Evolutionary conservation across 2,329 filamentous ascomycete species (phyloP).

Genomic region (Pseudogymnoascus sp.): DNA sequence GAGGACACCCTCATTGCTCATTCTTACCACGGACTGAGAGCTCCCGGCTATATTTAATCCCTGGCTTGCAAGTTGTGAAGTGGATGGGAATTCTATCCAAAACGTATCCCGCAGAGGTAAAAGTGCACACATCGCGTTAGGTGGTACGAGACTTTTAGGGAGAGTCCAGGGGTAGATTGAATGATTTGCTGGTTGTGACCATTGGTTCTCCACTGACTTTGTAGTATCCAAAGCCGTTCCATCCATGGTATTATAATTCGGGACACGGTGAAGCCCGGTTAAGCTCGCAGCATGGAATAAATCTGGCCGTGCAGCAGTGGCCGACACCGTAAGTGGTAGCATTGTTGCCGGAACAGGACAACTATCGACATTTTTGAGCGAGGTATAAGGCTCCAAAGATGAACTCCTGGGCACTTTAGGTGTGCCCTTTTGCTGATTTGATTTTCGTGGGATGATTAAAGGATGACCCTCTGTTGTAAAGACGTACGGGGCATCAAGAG

Average conservation of each 20-base stretch:
- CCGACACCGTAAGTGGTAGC: slow-evolving; percentile 64
- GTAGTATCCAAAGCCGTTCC: slow-evolving; percentile 42
- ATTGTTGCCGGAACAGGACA: slow-evolving; percentile 57
- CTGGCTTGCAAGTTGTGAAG: slow-evolving; percentile 24
- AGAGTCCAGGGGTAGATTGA: slow-evolving; percentile 92
- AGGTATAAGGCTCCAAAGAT: slow-evolving; percentile 32
- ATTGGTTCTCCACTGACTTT: slow-evolving; percentile 31
- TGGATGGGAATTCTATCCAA: slow-evolving; percentile 52
- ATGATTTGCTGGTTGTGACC: slow-evolving; percentile 54
- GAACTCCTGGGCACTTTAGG: slow-evolving; percentile 32
- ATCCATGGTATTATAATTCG: slow-evolving; percentile 46
- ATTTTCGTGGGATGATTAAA: slow-evolving; percentile 62
- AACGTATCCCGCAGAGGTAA: slow-evolving; percentile 65
- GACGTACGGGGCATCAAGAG: slow-evolving; percentile 75
- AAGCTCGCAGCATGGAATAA: slow-evolving; percentile 84
- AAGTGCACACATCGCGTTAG: slow-evolving; percentile 65
- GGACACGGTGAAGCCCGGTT: slow-evolving; percentile 70
- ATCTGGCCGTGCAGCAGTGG: slow-evolving; percentile 68
- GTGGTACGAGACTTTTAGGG: slow-evolving; percentile 63
- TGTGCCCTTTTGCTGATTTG: slow-evolving; percentile 20
- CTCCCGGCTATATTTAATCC: slow-evolving; percentile 40
- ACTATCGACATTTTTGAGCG: slow-evolving; percentile 33
- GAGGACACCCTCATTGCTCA: slow-evolving; percentile 38
- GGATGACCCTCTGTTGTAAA: slow-evolving; percentile 97
- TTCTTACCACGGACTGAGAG: slow-evolving; percentile 39